These are phyloP conservation scores for Bruguiera gymnorhiza DNA, from an alignment of 345 rosid genomes.

Conservation along the genomic window DNA sequence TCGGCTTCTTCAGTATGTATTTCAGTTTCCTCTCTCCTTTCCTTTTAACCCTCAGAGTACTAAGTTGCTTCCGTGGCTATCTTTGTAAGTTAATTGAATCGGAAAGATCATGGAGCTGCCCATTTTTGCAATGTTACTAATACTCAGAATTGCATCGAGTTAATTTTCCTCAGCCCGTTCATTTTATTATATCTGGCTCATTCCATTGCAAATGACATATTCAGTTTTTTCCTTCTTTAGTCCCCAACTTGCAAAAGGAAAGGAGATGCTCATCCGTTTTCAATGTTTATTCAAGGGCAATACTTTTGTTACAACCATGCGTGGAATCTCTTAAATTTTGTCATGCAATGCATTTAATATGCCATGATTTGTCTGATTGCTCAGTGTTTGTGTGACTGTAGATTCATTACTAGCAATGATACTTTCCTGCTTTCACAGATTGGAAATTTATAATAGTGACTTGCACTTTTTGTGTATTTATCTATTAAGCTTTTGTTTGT, in stretches of 20 bases:
- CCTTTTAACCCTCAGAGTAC: background rate
- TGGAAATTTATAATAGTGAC: background rate
- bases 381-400: too few relatives aligned
- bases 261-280: background rate
- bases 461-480: background rate
- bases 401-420: too few relatives aligned
- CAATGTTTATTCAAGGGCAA: background rate
- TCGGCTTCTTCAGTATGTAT: constrained; percentile 50
- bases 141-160: too few relatives aligned
- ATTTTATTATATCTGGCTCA: too few relatives aligned
- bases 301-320: too few relatives aligned
- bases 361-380: too few relatives aligned
- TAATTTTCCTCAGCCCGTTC: too few relatives aligned
- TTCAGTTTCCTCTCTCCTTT: constrained; percentile 11
- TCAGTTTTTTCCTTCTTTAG: background rate
- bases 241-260: background rate
- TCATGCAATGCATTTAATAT: too few relatives aligned
- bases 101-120: background rate
- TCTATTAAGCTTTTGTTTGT: background rate
- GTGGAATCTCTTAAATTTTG: too few relatives aligned
- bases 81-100: background rate
- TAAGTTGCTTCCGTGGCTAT: too few relatives aligned
- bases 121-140: too few relatives aligned
- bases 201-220: background rate
- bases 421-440: too few relatives aligned